Conservation (phyloP, 306 rosid species). For the Rosa persica region DNA sequence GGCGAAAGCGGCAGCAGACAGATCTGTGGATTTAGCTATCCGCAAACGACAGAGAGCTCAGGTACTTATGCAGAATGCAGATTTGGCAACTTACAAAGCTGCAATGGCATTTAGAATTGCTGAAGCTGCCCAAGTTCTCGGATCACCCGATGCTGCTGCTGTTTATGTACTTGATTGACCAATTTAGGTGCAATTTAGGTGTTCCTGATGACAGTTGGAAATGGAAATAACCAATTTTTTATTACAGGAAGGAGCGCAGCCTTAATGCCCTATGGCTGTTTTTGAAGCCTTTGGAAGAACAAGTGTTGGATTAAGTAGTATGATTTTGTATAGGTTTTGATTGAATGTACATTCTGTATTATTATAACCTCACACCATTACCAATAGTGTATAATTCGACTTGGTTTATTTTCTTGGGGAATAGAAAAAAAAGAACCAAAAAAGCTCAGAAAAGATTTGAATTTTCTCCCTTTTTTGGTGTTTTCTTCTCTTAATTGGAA, state of each 20-base stretch:
- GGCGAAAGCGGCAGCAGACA: conserved; percentile 50
- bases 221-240: conserved; percentile 27
- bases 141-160: conserved; percentile 37
- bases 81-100: conserved; percentile 65
- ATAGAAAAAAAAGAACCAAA: neutral
- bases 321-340: conserved; percentile 67
- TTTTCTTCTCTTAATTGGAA: neutral
- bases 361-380: conserved; percentile 41
- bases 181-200: conserved; percentile 18
- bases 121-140: conserved; percentile 51
- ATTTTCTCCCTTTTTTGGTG: neutral
- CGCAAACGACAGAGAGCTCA: conserved; percentile 63
- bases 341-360: conserved; percentile 64
- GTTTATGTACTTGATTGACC: conserved; percentile 53
- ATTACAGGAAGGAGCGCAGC: conserved; percentile 21
- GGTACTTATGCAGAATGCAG: conserved; percentile 61
- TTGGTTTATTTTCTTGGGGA: conserved; percentile 32
- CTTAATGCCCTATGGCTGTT: conserved; percentile 28
- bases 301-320: conserved; percentile 28
- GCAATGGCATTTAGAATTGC: conserved; percentile 51
- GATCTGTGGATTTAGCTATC: conserved; percentile 47
- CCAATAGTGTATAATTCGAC: conserved; percentile 43
- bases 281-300: conserved; percentile 28
- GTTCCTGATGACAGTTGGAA: conserved; percentile 21
- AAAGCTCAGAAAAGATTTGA: conserved; percentile 9